Percentiles rank a stretch among this genome's conserved stretches.
These are phyloP conservation scores for Cornus controversa DNA, from an alignment of 148 eudicot genomes.

Conservation along the genomic window DNA sequence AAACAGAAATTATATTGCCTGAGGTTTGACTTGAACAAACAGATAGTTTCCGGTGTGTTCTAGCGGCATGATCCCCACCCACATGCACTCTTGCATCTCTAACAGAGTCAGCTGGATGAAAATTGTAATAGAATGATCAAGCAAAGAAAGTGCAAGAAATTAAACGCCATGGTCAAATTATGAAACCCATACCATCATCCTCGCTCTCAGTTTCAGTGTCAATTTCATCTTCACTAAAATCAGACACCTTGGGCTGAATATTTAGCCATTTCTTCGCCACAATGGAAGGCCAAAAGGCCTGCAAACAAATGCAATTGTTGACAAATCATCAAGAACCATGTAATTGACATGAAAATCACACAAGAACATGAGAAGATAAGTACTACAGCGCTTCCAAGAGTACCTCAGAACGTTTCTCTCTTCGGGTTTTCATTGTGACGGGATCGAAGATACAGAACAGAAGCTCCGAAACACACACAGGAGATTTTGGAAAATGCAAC, in stretches of 20 bases:
- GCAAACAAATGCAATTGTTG: neutral
- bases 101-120: slow-evolving; percentile 39
- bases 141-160: neutral
- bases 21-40: slow-evolving; percentile 37
- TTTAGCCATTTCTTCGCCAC: slow-evolving; percentile 98
- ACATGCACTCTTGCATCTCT: slow-evolving; percentile 37
- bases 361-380: neutral
- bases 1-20: slow-evolving; percentile 25
- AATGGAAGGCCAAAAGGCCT: slow-evolving; percentile 85
- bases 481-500: neutral
- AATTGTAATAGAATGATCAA: slow-evolving; percentile 13
- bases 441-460: neutral
- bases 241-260: slow-evolving; percentile 68
- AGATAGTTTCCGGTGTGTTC: slow-evolving; percentile 31
- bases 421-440: slow-evolving; percentile 49
- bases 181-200: slow-evolving; percentile 61
- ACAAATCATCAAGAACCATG: neutral
- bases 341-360: too few species aligned
- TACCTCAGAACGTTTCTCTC: slow-evolving; percentile 73
- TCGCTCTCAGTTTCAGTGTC: slow-evolving; percentile 89
- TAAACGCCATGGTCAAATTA: neutral
- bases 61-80: slow-evolving; percentile 27
- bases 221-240: slow-evolving; percentile 92
- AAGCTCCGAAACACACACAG: neutral
- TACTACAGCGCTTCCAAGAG: slow-evolving; percentile 1